phyloP scores from a whole-genome alignment of 176 grass and related monocot species.

The Avena sativa region DNA sequence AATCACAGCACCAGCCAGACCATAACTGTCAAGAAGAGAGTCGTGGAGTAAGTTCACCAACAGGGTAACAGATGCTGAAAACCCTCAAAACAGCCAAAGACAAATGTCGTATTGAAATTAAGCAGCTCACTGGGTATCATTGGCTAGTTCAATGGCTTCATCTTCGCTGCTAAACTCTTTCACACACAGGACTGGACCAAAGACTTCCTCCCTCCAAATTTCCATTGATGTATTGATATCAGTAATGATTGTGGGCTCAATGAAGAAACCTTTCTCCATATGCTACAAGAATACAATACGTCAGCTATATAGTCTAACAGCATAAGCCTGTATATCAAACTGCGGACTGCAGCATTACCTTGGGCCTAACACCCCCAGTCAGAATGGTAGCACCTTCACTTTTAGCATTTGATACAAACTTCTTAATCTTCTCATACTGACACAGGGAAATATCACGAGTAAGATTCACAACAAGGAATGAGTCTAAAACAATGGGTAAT shows the following conservation, averaged over 20 bases:
- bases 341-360: slow-evolving; percentile 45
- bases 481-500: background rate
- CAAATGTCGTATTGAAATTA: background rate
- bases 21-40: slow-evolving; percentile 57
- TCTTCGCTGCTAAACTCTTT: slow-evolving; percentile 89
- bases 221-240: slow-evolving; percentile 92
- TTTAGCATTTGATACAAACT: slow-evolving; percentile 74
- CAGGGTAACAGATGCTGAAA: background rate
- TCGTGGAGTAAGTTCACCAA: background rate
- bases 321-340: background rate
- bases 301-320: slow-evolving; percentile 11
- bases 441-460: slow-evolving; percentile 41
- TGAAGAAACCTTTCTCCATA: slow-evolving; percentile 88
- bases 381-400: slow-evolving; percentile 87
- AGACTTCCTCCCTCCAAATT: slow-evolving; percentile 98
- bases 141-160: slow-evolving; percentile 93
- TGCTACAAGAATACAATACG: slow-evolving; percentile 57
- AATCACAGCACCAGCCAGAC: slow-evolving; percentile 86
- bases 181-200: slow-evolving; percentile 91
- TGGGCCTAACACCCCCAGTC: slow-evolving; percentile 78
- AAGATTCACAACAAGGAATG: slow-evolving; percentile 24
- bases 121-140: slow-evolving; percentile 82
- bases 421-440: slow-evolving; percentile 95
- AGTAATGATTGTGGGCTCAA: slow-evolving; percentile 90
- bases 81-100: background rate